Conservation (phyloP, 257 asterid genomes). For the Striga asiatica region DNA sequence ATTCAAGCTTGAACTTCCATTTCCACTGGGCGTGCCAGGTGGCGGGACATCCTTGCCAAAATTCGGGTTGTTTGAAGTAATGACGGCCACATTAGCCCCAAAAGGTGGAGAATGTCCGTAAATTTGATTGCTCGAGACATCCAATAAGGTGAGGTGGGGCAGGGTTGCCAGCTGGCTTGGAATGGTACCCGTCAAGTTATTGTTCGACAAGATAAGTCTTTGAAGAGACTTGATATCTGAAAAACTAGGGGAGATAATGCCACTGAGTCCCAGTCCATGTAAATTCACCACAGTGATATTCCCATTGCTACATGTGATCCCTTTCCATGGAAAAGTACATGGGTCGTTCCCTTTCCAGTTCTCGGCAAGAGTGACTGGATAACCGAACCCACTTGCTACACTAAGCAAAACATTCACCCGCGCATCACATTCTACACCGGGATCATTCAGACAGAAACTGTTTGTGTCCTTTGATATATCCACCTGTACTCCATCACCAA, state of each 20-base stretch:
- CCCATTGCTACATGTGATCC: slow-evolving; percentile 40
- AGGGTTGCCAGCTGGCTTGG: slow-evolving; percentile 47
- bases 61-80: slow-evolving; percentile 34
- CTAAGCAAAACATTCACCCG: slow-evolving; percentile 45
- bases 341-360: slow-evolving; percentile 62
- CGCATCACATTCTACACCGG: slow-evolving; percentile 52
- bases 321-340: slow-evolving; percentile 46
- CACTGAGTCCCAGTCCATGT: slow-evolving; percentile 38
- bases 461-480: slow-evolving; percentile 26
- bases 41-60: slow-evolving; percentile 57
- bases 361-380: slow-evolving; percentile 42
- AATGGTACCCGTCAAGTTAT: slow-evolving; percentile 48
- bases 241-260: slow-evolving; percentile 51
- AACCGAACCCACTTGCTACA: slow-evolving; percentile 39
- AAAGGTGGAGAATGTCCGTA: slow-evolving; percentile 49
- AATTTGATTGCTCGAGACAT: slow-evolving; percentile 55
- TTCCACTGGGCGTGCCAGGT: slow-evolving; percentile 19
- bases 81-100: slow-evolving; percentile 26
- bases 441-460: slow-evolving; percentile 43
- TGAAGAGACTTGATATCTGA: slow-evolving; percentile 36
- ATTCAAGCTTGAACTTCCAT: slow-evolving; percentile 14
- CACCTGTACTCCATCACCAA: slow-evolving; percentile 22
- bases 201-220: slow-evolving; percentile 39
- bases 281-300: slow-evolving; percentile 48
- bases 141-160: slow-evolving; percentile 37